These are phyloP conservation scores for Alloascoidea africana DNA, from an alignment of 805 yeast species.

Conservation along the genomic window DNA sequence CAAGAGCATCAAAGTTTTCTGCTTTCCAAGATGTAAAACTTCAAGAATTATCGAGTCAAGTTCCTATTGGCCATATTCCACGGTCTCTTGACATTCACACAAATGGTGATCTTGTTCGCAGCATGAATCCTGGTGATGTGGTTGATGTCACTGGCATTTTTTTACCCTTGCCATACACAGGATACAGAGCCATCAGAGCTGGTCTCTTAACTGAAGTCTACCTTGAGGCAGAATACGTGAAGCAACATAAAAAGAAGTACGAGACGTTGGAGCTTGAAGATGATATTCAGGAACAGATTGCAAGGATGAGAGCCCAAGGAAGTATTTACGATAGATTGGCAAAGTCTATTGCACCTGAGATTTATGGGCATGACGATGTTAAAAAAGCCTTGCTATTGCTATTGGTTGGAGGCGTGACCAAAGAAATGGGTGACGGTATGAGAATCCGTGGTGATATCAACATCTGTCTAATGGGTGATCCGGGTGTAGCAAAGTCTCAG, in stretches of 20 bases:
- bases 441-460: constrained; percentile 95
- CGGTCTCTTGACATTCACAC: constrained; percentile 73
- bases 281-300: constrained; percentile 40
- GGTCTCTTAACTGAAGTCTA: constrained; percentile 91
- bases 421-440: constrained; percentile 92
- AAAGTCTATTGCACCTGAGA: constrained; percentile 91
- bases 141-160: constrained; percentile 89
- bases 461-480: constrained; percentile 95
- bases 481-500: constrained; percentile 98
- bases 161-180: constrained; percentile 91
- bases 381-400: constrained; percentile 78
- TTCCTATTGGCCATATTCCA: constrained; percentile 97
- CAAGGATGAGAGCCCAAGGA: constrained; percentile 39
- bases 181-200: constrained; percentile 82
- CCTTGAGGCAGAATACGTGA: constrained; percentile 72
- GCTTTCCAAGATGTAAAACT: constrained; percentile 92
- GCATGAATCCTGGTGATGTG: constrained; percentile 84
- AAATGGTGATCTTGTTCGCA: constrained; percentile 83
- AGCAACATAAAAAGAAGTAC: constrained; percentile 82
- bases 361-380: constrained; percentile 85
- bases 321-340: constrained; percentile 71
- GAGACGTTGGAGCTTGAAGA: constrained; percentile 44
- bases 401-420: constrained; percentile 90
- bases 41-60: constrained; percentile 92
- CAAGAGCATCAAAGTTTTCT: constrained; percentile 90